A percentile compares a stretch with the other conserved stretches of the same genome.
These are phyloP conservation scores for Sechiopsis laciniata DNA, from an alignment of 306 rosid genomes.

Conservation along the genomic window DNA sequence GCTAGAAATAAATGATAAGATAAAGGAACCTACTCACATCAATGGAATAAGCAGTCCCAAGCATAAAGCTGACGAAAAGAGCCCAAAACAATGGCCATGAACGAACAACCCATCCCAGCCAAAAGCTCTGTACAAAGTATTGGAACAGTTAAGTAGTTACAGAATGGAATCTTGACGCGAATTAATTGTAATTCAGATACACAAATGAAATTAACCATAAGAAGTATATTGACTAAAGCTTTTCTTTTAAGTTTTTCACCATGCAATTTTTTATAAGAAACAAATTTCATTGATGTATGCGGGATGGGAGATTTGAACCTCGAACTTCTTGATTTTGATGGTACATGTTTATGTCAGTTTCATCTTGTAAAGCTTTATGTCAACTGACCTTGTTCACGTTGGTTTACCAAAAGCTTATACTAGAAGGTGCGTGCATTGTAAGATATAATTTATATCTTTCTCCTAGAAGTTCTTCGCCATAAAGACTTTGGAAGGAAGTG, in stretches of 20 bases:
- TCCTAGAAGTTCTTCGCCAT: no score
- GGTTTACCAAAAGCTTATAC: neutral
- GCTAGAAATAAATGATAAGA: slow-evolving; percentile 16
- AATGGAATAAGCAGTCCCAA: slow-evolving; percentile 95
- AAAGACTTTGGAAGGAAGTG: no score
- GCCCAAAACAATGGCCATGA: slow-evolving; percentile 98
- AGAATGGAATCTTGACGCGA: slow-evolving; percentile 6
- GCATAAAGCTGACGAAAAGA: slow-evolving; percentile 73
- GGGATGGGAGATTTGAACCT: no score
- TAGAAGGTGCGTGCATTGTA: neutral
- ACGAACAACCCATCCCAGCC: slow-evolving; percentile 88
- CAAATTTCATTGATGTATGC: no score
- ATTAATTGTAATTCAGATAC: slow-evolving; percentile 7
- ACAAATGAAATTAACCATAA: slow-evolving; percentile 8
- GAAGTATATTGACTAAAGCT: neutral
- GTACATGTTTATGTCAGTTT: no score
- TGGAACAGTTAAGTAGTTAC: slow-evolving; percentile 6
- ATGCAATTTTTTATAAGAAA: no score
- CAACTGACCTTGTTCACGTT: no score
- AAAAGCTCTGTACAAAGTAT: slow-evolving; percentile 60
- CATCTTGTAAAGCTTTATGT: no score
- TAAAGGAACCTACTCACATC: slow-evolving; percentile 52
- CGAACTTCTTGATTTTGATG: no score
- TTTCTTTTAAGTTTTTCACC: neutral
- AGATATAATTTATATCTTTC: neutral